A percentile compares a stretch with the other conserved stretches of the same genome.
Conservation (phyloP, 305 asterid genomes). For the Fraxinus greggii region DNA sequence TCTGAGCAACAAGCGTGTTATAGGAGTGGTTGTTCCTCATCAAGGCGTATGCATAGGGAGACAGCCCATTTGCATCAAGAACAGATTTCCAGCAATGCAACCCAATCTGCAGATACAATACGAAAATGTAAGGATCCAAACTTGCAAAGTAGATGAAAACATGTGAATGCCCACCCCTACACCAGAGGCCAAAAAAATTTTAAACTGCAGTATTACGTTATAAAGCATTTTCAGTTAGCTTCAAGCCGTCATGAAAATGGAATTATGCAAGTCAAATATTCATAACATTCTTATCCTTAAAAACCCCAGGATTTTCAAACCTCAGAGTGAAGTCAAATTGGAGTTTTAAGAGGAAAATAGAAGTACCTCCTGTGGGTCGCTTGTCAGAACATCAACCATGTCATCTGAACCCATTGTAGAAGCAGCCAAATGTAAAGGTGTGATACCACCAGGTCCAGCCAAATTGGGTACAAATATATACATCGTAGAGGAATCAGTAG, state of each 20-base stretch:
- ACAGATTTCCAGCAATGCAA: constrained; percentile 65
- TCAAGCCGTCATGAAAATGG: not conserved
- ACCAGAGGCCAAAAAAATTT: not conserved
- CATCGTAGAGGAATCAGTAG: constrained; percentile 35
- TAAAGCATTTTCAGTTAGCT: not conserved
- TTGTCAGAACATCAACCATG: constrained; percentile 66
- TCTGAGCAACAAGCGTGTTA: constrained; percentile 62
- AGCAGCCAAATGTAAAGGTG: constrained; percentile 89
- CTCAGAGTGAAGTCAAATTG: not conserved
- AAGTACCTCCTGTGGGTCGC: constrained; percentile 74
- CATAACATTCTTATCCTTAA: not conserved
- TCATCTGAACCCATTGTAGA: constrained; percentile 53
- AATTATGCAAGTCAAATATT: not conserved
- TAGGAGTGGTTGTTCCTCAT: constrained; percentile 72
- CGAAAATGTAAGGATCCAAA: not conserved
- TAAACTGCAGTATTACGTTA: not conserved
- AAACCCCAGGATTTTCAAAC: not conserved
- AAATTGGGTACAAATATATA: constrained; percentile 55
- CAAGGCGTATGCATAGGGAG: constrained; percentile 68
- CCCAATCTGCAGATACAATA: constrained; percentile 52
- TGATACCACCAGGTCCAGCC: constrained; percentile 86
- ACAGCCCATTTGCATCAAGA: constrained; percentile 68
- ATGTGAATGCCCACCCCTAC: not conserved
- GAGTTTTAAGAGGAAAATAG: not conserved
- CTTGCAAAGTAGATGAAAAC: not conserved